phyloP scores from a whole-genome alignment of 805 yeast species.

The Pichia deserticola region DNA sequence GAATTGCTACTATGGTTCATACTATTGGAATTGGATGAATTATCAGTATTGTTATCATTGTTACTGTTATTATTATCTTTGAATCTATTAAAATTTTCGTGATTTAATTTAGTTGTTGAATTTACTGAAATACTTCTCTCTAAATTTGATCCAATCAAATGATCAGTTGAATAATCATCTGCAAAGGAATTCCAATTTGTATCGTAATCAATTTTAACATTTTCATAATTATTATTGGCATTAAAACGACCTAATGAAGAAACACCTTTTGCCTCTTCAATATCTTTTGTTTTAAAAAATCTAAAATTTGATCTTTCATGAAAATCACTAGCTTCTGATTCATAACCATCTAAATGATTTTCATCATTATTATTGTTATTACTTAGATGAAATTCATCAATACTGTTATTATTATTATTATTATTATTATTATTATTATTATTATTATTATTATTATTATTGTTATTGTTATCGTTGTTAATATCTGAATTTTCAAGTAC shows the following conservation, averaged over 20 bases:
- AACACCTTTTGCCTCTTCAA: conserved; percentile 81
- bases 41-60: neutral
- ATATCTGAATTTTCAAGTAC: neutral
- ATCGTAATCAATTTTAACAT: conserved; percentile 57
- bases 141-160: conserved; percentile 10
- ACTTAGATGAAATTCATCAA: neutral
- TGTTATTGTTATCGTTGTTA: neutral
- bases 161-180: conserved; percentile 30
- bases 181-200: conserved; percentile 66
- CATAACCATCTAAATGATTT: conserved; percentile 29
- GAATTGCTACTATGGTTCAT: neutral
- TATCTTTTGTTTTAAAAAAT: conserved; percentile 77
- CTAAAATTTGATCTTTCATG: conserved; percentile 47
- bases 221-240: conserved; percentile 12
- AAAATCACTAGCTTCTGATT: conserved; percentile 28
- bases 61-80: too few relatives aligned
- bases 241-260: conserved; percentile 56
- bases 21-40: neutral
- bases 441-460: conserved; percentile 3
- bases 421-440: conserved; percentile 15
- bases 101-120: neutral
- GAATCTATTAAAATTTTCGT: too few relatives aligned
- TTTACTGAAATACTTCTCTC: conserved; percentile 1
- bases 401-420: neutral
- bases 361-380: conserved; percentile 27